A percentile compares a stretch with the other conserved stretches of the same genome.
Conservation (phyloP, 345 rosid genomes). For the Alliaria petiolata region DNA sequence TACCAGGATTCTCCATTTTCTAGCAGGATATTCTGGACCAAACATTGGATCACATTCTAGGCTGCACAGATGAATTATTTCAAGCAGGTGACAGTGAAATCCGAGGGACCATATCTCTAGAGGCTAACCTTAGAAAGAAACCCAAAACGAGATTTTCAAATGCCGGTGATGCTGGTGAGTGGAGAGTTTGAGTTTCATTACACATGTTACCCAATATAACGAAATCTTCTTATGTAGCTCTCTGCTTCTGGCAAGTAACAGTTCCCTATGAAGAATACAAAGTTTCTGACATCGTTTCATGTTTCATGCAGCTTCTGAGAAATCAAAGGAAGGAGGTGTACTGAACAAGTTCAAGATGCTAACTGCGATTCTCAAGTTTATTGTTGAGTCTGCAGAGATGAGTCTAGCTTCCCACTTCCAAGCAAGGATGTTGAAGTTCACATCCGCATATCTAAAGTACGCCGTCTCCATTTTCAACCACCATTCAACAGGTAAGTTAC, state of each 20-base stretch:
- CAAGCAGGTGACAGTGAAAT: slow-evolving; percentile 31
- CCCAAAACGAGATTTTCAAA: slow-evolving; percentile 29
- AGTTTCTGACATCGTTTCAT: background rate
- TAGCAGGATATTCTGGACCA: slow-evolving; percentile 49
- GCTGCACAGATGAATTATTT: slow-evolving; percentile 55
- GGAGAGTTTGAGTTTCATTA: background rate
- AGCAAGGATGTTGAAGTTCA: slow-evolving; percentile 49
- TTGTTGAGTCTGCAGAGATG: slow-evolving; percentile 56
- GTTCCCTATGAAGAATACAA: background rate
- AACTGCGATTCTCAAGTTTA: slow-evolving; percentile 64
- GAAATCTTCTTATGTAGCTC: background rate
- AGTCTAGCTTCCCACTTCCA: slow-evolving; percentile 42
- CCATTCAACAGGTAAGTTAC: slow-evolving; percentile 36
- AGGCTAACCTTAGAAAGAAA: slow-evolving; percentile 26
- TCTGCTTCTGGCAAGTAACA: background rate
- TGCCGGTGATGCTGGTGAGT: slow-evolving; percentile 46
- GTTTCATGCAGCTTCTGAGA: slow-evolving; percentile 37
- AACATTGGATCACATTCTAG: slow-evolving; percentile 64
- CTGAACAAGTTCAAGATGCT: slow-evolving; percentile 53
- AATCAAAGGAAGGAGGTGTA: slow-evolving; percentile 32
- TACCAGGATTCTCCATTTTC: background rate
- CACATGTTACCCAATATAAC: background rate
- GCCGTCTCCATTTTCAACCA: slow-evolving; percentile 37
- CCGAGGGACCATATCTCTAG: slow-evolving; percentile 15
- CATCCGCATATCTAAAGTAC: slow-evolving; percentile 49